phyloP scores from a whole-genome alignment of 148 eudicot species.

The Simmondsia chinensis region DNA sequence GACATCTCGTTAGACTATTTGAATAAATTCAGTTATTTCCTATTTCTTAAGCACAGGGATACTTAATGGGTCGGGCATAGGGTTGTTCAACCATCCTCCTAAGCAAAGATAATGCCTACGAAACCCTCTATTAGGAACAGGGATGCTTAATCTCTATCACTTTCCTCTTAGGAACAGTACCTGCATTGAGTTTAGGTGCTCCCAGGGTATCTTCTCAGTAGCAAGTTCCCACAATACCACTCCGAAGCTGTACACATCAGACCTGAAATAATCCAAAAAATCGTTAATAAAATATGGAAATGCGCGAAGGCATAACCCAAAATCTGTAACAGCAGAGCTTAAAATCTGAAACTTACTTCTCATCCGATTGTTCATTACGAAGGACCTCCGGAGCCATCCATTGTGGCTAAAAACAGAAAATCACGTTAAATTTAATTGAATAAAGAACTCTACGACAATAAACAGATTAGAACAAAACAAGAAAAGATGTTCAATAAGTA shows the following conservation, averaged over 20 bases:
- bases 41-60: too few species aligned
- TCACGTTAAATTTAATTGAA: background rate
- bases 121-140: background rate
- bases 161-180: slow-evolving; percentile 20
- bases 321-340: slow-evolving; percentile 5
- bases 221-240: slow-evolving; percentile 93
- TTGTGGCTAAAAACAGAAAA: slow-evolving; percentile 61
- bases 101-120: too few species aligned
- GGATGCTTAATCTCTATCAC: background rate
- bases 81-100: too few species aligned
- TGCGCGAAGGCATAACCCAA: too few species aligned
- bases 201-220: slow-evolving; percentile 95
- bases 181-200: slow-evolving; percentile 94
- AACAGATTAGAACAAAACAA: background rate
- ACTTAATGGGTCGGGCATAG: too few species aligned
- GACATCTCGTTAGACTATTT: too few species aligned
- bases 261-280: slow-evolving; percentile 35
- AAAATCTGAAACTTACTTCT: slow-evolving; percentile 50
- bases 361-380: slow-evolving; percentile 87
- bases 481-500: slow-evolving; percentile 2
- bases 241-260: slow-evolving; percentile 91
- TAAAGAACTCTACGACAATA: background rate
- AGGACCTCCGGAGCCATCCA: slow-evolving; percentile 99
- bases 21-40: too few species aligned
- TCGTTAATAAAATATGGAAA: background rate